These are phyloP conservation scores for Pyrenophora tritici-repentis DNA, from an alignment of 2,329 filamentous ascomycete species.

Conservation along the genomic window DNA sequence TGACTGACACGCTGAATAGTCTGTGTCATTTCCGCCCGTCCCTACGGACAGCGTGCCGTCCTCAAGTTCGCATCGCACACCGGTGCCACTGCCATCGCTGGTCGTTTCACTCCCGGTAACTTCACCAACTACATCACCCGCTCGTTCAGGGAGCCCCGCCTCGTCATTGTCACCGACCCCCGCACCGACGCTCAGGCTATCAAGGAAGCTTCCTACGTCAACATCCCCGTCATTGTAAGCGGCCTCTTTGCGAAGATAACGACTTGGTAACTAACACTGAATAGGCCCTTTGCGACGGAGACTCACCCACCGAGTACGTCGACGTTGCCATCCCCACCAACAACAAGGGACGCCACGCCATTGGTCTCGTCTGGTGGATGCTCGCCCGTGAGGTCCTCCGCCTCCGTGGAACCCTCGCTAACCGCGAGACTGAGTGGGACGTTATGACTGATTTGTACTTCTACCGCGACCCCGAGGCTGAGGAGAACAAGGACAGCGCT, in stretches of 20 bases:
- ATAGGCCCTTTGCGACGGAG: slow-evolving; percentile 92
- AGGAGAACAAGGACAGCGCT: slow-evolving; percentile 94
- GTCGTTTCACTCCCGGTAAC: slow-evolving; percentile 99
- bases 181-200: slow-evolving; percentile 99
- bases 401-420: slow-evolving; percentile 94
- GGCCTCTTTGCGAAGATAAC: not conserved
- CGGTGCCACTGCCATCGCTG: slow-evolving; percentile 95
- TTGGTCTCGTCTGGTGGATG: slow-evolving; percentile 99
- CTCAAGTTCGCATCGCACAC: slow-evolving; percentile 99
- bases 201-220: slow-evolving; percentile 99
- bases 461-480: slow-evolving; percentile 99
- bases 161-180: slow-evolving; percentile 99
- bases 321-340: slow-evolving; percentile 99
- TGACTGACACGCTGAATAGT: slow-evolving; percentile 32
- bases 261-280: slow-evolving; percentile 11
- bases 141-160: slow-evolving; percentile 99
- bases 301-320: slow-evolving; percentile 99
- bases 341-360: slow-evolving; percentile 99
- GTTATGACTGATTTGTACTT: slow-evolving; percentile 99
- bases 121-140: slow-evolving; percentile 99
- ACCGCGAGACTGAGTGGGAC: slow-evolving; percentile 97
- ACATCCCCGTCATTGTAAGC: slow-evolving; percentile 89
- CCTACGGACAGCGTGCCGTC: slow-evolving; percentile 98
- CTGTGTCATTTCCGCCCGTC: slow-evolving; percentile 96
- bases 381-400: slow-evolving; percentile 99